Conservation (phyloP, 768 basidiomycete genomes). For the Tylopilus cervinicoccineus region DNA sequence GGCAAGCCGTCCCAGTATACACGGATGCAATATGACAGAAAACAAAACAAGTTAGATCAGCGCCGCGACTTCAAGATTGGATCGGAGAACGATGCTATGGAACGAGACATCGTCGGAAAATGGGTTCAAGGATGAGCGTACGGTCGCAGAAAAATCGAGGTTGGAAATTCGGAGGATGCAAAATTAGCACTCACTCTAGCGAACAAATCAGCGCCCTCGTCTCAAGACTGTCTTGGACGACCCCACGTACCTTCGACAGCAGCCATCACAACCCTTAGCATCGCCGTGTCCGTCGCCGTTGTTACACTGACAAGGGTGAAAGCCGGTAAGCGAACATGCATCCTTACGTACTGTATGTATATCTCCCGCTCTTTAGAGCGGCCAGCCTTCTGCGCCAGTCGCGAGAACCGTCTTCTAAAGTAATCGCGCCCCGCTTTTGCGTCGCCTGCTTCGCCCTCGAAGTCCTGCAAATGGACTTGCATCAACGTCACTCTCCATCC, state of each 20-base stretch:
- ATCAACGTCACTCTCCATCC: not conserved
- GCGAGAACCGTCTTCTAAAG: constrained; percentile 82
- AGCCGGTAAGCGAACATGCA: constrained; percentile 4
- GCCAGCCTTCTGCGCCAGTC: constrained; percentile 80
- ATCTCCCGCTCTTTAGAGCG: constrained; percentile 85
- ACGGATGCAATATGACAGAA: constrained; percentile 12
- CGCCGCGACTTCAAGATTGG: constrained; percentile 33
- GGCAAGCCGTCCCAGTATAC: constrained; percentile 11
- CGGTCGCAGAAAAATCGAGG: constrained; percentile 14
- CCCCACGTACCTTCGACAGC: constrained; percentile 81
- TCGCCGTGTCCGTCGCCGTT: constrained; percentile 85
- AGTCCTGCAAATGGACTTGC: constrained; percentile 55
- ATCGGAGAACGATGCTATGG: constrained; percentile 35
- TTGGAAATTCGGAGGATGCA: constrained; percentile 21
- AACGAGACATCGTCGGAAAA: constrained; percentile 12
- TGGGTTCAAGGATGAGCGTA: constrained; percentile 26
- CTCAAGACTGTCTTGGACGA: not conserved
- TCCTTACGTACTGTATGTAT: constrained; percentile 78
- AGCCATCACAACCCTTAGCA: constrained; percentile 90
- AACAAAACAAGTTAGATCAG: constrained; percentile 30
- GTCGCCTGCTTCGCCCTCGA: constrained; percentile 72
- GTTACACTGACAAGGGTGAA: constrained; percentile 54
- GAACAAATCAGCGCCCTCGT: constrained; percentile 13
- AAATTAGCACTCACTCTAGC: constrained; percentile 61
- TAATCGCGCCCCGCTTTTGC: constrained; percentile 79